Base-by-base conservation (phyloP, 305 asterid genomes). In the Coffea humblotiana region DNA sequence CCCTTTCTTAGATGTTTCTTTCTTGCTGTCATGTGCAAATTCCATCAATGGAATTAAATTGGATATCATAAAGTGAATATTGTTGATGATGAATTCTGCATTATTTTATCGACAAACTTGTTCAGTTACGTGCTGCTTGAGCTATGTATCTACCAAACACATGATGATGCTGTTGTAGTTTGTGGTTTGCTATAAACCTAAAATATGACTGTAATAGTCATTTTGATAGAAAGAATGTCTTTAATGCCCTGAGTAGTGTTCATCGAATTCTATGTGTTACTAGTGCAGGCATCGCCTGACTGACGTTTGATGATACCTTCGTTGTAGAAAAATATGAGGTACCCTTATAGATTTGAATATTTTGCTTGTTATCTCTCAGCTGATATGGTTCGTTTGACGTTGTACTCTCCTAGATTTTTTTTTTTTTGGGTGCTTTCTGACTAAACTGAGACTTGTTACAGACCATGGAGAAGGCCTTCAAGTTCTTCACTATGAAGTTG, bases 401-500 rank as follows among this genome's bases (percentile, higher is more conserved):
- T 35, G n/a, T 60, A 75, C 1, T 75, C 32, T 75, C 60, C 14
- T 37, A 4, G 29, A 13, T 25, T 25, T 14, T 27, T 72, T 35
- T 52, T 29, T 43, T 11, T 12, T 52, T 15, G 11, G 13, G 56
- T 12, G 14, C 19, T 52, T 19, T 35, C 75, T 65, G 66, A 84
- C 25, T 74, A 49, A 78, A 79, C 37, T 76, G 48, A 52, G 0
- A 61, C 37, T 75, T 74, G 75, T 75, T 82, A 60, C 93, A 94
- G 98, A 89, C 47, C 95, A 92, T 77, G 97, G 98, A 79, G 98
- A 94, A 88, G 98, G 97, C 67, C 87, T 94, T 61, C 97, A 94
- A 89, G 86, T 94, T 76, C 88, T 94, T 79, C 97, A 90, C 85
- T 94, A 94, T 78, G 98, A 92, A 88, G 95, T 75, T 78, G 97